Percentiles rank a stretch among this genome's conserved stretches.
phyloP scores from a whole-genome alignment of 495 filamentous ascomycete genomes.

The Penicillium paradoxum region DNA sequence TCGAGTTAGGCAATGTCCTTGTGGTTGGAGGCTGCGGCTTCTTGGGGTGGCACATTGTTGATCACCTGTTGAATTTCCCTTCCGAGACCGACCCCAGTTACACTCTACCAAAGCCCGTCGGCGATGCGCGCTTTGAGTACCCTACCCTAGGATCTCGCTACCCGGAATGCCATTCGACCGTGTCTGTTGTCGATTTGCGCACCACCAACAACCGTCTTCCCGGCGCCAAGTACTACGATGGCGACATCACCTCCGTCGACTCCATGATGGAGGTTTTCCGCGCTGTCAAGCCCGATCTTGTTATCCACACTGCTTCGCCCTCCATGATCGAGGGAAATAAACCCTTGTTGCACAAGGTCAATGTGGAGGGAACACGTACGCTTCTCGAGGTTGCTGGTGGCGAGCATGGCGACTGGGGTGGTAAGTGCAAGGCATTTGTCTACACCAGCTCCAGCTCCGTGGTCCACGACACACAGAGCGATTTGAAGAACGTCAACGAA shows the following conservation, averaged over 20 bases:
- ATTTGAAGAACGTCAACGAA: conserved; percentile 89
- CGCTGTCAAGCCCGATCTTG: conserved; percentile 71
- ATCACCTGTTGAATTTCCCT: conserved; percentile 50
- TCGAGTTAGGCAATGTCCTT: conserved; percentile 46
- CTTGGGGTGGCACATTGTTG: conserved; percentile 55
- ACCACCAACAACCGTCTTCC: conserved; percentile 70
- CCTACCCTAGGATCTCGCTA: conserved; percentile 38
- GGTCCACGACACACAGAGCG: conserved; percentile 71
- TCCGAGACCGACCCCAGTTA: conserved; percentile 43
- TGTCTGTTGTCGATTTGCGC: conserved; percentile 84
- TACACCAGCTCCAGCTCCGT: conserved; percentile 91
- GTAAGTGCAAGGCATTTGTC: conserved; percentile 81
- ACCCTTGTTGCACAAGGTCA: conserved; percentile 62
- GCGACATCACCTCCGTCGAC: conserved; percentile 75
- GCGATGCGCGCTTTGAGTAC: conserved; percentile 38
- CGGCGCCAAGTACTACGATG: conserved; percentile 72
- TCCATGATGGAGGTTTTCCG: conserved; percentile 62
- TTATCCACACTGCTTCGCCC: conserved; percentile 93
- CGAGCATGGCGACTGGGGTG: conserved; percentile 50
- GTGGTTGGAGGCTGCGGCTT: conserved; percentile 57
- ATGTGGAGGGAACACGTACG: conserved; percentile 81
- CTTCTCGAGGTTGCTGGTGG: conserved; percentile 72
- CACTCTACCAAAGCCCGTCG: conserved; percentile 35
- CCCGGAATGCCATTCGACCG: conserved; percentile 44
- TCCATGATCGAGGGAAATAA: conserved; percentile 48